Evolutionary conservation across 768 basidiomycete genomes (phyloP).

Genomic region (Naganishia randhawae): DNA sequence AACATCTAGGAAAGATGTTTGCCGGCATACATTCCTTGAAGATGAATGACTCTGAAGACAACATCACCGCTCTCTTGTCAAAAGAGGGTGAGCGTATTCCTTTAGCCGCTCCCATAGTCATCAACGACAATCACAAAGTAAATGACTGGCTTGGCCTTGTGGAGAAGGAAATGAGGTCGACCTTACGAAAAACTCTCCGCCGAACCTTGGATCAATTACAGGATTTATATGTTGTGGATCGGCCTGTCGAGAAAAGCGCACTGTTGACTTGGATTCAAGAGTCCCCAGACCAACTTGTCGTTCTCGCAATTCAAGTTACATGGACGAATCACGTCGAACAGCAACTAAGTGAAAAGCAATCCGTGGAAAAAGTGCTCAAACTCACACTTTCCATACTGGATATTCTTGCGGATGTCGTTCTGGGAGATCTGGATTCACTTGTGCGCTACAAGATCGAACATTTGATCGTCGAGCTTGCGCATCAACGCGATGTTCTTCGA

Average conservation of each 20-base stretch:
- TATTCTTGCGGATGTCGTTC: conserved; percentile 91
- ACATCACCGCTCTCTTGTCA: conserved; percentile 87
- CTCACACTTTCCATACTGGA: conserved; percentile 80
- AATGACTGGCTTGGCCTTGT: conserved; percentile 96
- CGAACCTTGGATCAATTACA: conserved; percentile 77
- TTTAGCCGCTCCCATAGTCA: conserved; percentile 74
- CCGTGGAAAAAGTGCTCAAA: conserved; percentile 66
- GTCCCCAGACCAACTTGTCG: conserved; percentile 92
- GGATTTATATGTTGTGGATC: conserved; percentile 68
- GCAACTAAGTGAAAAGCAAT: conserved; percentile 56
- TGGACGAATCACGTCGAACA: conserved; percentile 67
- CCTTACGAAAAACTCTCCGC: conserved; percentile 74
- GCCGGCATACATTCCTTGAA: conserved; percentile 87
- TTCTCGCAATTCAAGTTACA: conserved; percentile 87
- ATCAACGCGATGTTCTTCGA: conserved; percentile 92
- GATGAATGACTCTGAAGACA: conserved; percentile 69
- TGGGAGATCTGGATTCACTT: conserved; percentile 79
- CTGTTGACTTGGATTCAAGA: conserved; percentile 88
- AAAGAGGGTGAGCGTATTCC: conserved; percentile 89
- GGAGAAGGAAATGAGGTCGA: conserved; percentile 86
- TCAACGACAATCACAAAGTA: conserved; percentile 94
- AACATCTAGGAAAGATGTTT: conserved; percentile 99
- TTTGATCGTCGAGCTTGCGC: conserved; percentile 95
- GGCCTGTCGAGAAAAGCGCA: conserved; percentile 60
- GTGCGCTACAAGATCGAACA: conserved; percentile 98